Evolutionary conservation across 176 grass and related monocot genomes (phyloP).

Genomic region (Carex scoparia): DNA sequence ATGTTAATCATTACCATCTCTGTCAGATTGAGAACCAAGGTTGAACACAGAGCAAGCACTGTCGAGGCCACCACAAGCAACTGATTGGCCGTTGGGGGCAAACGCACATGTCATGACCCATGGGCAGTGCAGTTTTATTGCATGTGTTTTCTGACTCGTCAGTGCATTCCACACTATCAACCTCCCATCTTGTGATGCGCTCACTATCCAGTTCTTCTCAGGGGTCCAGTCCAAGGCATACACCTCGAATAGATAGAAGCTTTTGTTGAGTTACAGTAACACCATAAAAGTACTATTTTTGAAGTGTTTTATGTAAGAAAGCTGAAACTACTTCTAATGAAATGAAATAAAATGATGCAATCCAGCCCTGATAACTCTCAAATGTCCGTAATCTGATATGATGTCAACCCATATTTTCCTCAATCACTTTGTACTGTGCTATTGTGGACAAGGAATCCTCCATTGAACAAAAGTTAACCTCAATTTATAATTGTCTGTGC

Average conservation of each 20-base stretch:
- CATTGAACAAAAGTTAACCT: neutral
- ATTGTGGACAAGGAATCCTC: neutral
- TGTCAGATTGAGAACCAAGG: constrained; percentile 79
- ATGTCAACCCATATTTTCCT: neutral
- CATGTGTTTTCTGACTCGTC: constrained; percentile 98
- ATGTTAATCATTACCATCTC: constrained; percentile 43
- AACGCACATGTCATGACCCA: constrained; percentile 98
- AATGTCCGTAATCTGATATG: neutral
- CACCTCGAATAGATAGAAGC: constrained; percentile 41
- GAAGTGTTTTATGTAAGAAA: neutral
- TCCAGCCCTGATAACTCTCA: neutral
- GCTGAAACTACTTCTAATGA: neutral
- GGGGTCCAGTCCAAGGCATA: constrained; percentile 98
- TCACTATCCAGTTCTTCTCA: constrained; percentile 98
- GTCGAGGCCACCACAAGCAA: constrained; percentile 97
- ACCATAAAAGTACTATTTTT: neutral
- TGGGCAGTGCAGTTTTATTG: constrained; percentile 91
- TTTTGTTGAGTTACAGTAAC: constrained; percentile 6
- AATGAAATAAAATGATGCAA: neutral
- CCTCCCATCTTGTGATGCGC: constrained; percentile 84
- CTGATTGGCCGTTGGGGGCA: constrained; percentile 90
- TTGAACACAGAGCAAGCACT: constrained; percentile 98
- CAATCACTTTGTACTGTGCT: neutral
- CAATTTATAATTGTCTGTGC: neutral
- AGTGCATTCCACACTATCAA: constrained; percentile 99